Evolutionary conservation across 257 asterid species (phyloP), one percentile per base, ranked within the genome.

Genomic region (Solanum sitiens): DNA sequence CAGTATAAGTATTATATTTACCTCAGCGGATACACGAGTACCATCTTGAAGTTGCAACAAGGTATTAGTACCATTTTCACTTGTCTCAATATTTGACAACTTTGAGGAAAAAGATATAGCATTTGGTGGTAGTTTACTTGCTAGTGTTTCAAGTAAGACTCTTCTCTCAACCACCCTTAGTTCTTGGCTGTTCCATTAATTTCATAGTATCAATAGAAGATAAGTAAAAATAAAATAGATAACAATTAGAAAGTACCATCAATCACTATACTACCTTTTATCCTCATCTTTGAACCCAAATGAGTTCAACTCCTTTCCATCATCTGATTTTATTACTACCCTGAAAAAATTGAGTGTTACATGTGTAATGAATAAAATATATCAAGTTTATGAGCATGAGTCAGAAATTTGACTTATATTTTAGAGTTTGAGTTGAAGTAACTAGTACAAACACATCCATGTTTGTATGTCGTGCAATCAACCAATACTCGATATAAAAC

Each of bases 81-180:
- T 56, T 80, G 20, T 91, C 88, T 93, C 89, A 35, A 96, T 91
- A 18, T n/a, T 84, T 70, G 90, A 90, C 86, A 96, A 89, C 95
- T 93, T 95, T 7, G 98, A 94, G 85, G 96, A 93, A 91, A 93
- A 96, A 7, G 94, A 90, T 79, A 96, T 93, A 33, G 98, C 87
- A 87, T 89, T 89, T 67, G 90, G 74, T 25, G 98, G 98, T 23
- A 96, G 93, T 90, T 90, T 90, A 86, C 89, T 92, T 21, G 96
- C 98, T 39, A 96, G 98, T 83, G 96, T 87, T 89, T 93, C 96
- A 70, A 96, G 83, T 11, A 96, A 92, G 83, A 89, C 87, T 88
- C 95, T 87, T 86, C 99, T 93, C 92, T 96, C 99, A 33, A 96
- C 98, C 4, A 95, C 98, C 16, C 98, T 98, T 30, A 95, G 93